Percentiles rank a stretch among this genome's conserved stretches.
Conservation (phyloP, 768 basidiomycete species). For the Boletus rubroflammeus region DNA sequence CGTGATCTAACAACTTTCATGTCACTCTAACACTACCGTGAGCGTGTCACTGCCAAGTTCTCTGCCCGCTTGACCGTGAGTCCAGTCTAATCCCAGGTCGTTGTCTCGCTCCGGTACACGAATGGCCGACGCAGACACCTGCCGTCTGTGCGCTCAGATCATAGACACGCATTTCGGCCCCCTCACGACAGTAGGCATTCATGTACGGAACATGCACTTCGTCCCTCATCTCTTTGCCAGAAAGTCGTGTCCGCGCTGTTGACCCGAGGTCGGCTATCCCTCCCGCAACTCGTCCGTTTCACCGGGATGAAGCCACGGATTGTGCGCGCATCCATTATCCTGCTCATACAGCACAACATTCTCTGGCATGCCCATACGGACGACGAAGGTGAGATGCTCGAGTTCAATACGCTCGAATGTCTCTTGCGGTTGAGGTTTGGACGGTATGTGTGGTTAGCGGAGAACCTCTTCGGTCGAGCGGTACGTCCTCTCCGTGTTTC, state of each 20-base stretch:
- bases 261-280: conserved; percentile 77
- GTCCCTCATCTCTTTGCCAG: conserved; percentile 37
- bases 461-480: conserved; percentile 62
- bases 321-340: conserved; percentile 66
- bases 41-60: neutral
- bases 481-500: conserved; percentile 42
- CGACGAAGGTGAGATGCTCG: conserved; percentile 72
- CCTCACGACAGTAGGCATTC: conserved; percentile 54
- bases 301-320: conserved; percentile 64
- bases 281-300: conserved; percentile 64
- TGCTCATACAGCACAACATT: conserved; percentile 88
- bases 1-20: conserved; percentile 7
- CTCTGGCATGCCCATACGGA: conserved; percentile 78
- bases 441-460: conserved; percentile 71
- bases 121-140: conserved; percentile 66
- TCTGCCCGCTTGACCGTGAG: neutral
- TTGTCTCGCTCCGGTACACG: conserved; percentile 1
- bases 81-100: neutral
- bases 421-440: conserved; percentile 81
- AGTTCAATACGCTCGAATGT: conserved; percentile 82
- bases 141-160: conserved; percentile 58
- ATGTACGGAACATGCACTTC: neutral
- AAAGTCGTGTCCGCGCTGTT: conserved; percentile 70
- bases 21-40: conserved; percentile 5
- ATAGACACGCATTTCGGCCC: conserved; percentile 64